Evolutionary conservation across 2,329 filamentous ascomycete genomes (phyloP), one percentile per base, ranked within the genome.

Genomic region (Sarocladium kiliense): DNA sequence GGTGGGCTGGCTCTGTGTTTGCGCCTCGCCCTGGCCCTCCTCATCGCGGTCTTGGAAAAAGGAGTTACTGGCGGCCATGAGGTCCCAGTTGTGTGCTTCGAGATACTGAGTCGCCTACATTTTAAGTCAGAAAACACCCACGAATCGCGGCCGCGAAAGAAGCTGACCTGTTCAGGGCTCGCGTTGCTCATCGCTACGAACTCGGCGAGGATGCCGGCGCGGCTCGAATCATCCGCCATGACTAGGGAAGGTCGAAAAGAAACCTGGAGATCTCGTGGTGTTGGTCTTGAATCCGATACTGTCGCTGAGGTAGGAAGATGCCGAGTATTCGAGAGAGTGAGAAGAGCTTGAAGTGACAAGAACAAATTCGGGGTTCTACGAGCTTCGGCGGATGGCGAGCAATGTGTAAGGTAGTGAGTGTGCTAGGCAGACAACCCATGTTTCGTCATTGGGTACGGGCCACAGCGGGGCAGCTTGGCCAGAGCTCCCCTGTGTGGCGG

Each of bases 41-140:
- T 81, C 77, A 25, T 85, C 81, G 32, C 77, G 71, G 56, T 82
- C 76, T 58, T 77, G 75, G 65, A 82, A 89, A 72, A 79, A 88
- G 53, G 82, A 78, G 27, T 81, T 77, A 54, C 81, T 78, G 16
- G 87, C 87, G 10, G 76, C 72, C 60, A 80, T 76, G 42, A 89
- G 71, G 63, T 91, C 80, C 86, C 88, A 91, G 60, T 79, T 73
- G 63, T 80, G 84, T 34, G 79, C 78, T 21, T 77, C 74, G 7
- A 93, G 82, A 61, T 88, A 88, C 58, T 86, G 77, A 55, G 77
- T 76, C 47, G 88, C 88, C 87, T 59, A 14, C 5, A 7, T 23
- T 3, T 27, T 30, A 4, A 36, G 18, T 58, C 4, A 30, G 44
- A 21, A n/a, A 32, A 16, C 21, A 18, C 41, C 3, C 6, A 44